Evolutionary conservation across 2,329 filamentous ascomycete genomes (phyloP).

Genomic region (Botrytis fragariae): DNA sequence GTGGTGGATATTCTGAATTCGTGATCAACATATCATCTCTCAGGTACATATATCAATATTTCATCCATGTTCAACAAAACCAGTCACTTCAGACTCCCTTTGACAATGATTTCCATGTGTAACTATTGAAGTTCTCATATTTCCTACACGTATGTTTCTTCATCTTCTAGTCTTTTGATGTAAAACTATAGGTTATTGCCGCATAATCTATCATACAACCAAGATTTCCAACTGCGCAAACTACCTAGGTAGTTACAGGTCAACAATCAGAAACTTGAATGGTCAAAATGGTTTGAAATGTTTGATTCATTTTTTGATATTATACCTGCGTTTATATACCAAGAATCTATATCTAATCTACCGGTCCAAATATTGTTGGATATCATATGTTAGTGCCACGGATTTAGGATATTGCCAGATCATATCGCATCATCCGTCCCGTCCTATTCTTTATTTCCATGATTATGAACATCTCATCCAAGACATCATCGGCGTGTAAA

Average conservation of each 20-base stretch:
- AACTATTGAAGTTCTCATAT: too few relatives aligned
- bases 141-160: too few relatives aligned
- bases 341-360: background rate
- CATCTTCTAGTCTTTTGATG: too few relatives aligned
- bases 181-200: background rate
- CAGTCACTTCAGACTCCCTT: background rate
- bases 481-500: rapidly evolving
- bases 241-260: background rate
- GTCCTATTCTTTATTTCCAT: background rate
- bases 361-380: background rate
- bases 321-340: background rate
- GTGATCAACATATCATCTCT: background rate
- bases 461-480: background rate
- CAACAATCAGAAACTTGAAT: background rate
- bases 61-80: background rate
- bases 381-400: background rate
- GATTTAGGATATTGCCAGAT: background rate
- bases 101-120: too few relatives aligned
- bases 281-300: background rate
- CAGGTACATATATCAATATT: background rate
- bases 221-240: background rate
- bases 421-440: background rate
- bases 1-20: too few relatives aligned
- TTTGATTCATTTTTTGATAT: background rate
- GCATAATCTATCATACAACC: too few relatives aligned